Percentiles rank a stretch among this genome's conserved stretches.
phyloP scores from a whole-genome alignment of 2,329 filamentous ascomycete species.

The Talaromyces funiculosus region DNA sequence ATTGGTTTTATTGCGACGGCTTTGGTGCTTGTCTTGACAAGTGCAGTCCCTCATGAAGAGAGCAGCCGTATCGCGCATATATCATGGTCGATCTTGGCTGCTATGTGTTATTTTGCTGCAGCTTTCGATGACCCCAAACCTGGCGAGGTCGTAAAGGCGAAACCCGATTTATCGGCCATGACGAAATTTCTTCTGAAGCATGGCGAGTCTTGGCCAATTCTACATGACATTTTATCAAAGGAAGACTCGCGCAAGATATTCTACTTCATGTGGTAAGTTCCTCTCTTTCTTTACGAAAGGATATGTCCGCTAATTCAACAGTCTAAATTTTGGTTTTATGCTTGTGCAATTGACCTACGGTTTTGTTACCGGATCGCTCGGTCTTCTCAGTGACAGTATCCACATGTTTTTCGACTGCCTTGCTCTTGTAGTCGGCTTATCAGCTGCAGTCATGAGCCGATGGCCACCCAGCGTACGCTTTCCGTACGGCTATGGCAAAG shows the following conservation, averaged over 20 bases:
- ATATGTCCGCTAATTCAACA: slow-evolving; percentile 34
- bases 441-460: slow-evolving; percentile 91
- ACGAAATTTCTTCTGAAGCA: slow-evolving; percentile 67
- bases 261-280: slow-evolving; percentile 82
- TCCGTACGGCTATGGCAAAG: slow-evolving; percentile 93
- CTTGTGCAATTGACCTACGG: slow-evolving; percentile 89
- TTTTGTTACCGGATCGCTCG: slow-evolving; percentile 85
- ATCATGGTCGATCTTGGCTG: slow-evolving; percentile 23
- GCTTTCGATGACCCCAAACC: slow-evolving; percentile 29
- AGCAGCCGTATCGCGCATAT: slow-evolving; percentile 25
- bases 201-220: slow-evolving; percentile 65
- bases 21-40: slow-evolving; percentile 25
- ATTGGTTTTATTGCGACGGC: slow-evolving; percentile 26
- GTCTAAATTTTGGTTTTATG: slow-evolving; percentile 94
- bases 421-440: slow-evolving; percentile 80
- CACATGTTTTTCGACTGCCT: slow-evolving; percentile 99
- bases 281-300: neutral
- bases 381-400: slow-evolving; percentile 93
- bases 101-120: slow-evolving; percentile 27
- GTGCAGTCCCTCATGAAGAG: slow-evolving; percentile 25
- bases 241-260: slow-evolving; percentile 93
- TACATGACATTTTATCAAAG: slow-evolving; percentile 81
- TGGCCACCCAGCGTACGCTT: slow-evolving; percentile 87
- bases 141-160: slow-evolving; percentile 30
- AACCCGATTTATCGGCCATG: slow-evolving; percentile 55